Evolutionary conservation across 2,329 filamentous ascomycete genomes (phyloP), one percentile per base, ranked within the genome.

Genomic region (Xylaria sp.): DNA sequence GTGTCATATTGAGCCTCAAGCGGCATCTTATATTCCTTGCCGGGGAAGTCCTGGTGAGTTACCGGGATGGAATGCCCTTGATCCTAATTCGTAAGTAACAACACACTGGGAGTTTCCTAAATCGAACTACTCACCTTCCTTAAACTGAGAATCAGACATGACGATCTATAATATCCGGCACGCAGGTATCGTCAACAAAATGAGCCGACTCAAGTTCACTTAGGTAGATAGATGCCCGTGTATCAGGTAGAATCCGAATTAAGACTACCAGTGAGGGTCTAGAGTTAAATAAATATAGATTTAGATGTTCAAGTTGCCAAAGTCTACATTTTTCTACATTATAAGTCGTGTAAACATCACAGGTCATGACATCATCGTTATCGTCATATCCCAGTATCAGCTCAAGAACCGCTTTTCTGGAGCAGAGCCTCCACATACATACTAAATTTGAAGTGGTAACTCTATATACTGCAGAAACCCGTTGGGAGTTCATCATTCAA

Each of bases 1-100:
- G 89, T 80, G 57, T 89, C 86, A 58, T 84, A 86, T 44, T 84
- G 79, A 1, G 90, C 88, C 57, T 84, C 81, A 19, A 81, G 73
- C 4, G 78, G 77, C 78, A 92, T 80, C 51, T 79, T 72, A 56
- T 70, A 67, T 68, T 81, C 78, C 68, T 79, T 78, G 31, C 78
- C 78, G 2, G 78, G 78, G 61, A 80, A 80, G 2, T 72, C 69
- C 63, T 80, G 79, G 51, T 76, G 66, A 13, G 77, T 75, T 31
- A 80, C 74, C 9, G 77, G 77, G 49, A 80, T 72, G 27, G 72
- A 67, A 63, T 79, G 76, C 27, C 76, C 77, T 79, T 60, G 37
- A 51, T 48, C 17, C 29, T 51, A 13, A 31, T 8, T 44, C 48
- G 29, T 63, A 15, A 59, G 27, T 40, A 11, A 33, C 2, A 17